These are phyloP conservation scores for Teratosphaeria zuluensis DNA, from an alignment of 2,329 filamentous ascomycete genomes.

Conservation along the genomic window DNA sequence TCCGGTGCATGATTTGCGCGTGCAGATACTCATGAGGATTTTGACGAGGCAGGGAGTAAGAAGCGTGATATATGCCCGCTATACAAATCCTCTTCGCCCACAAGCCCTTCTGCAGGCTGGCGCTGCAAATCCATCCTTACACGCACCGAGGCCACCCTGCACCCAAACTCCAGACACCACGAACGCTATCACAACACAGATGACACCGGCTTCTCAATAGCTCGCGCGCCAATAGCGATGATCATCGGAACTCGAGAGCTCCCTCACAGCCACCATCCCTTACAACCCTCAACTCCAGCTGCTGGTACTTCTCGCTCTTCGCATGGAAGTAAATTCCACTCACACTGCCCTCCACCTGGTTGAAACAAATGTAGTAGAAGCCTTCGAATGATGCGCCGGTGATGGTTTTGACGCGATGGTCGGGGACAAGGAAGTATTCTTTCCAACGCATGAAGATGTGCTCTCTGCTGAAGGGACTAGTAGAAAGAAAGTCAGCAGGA, in stretches of 20 bases:
- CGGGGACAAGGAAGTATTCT: slow-evolving; percentile 92
- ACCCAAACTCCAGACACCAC: neutral
- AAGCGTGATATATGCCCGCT: too few relatives aligned
- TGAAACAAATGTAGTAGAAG: slow-evolving; percentile 99
- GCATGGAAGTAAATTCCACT: slow-evolving; percentile 96
- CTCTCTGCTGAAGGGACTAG: slow-evolving; percentile 43
- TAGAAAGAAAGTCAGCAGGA: neutral
- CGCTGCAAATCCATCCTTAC: too few relatives aligned
- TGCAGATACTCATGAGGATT: too few relatives aligned
- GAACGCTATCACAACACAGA: neutral
- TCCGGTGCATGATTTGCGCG: too few relatives aligned
- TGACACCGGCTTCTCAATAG: too few relatives aligned
- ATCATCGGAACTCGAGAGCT: slow-evolving; percentile 82
- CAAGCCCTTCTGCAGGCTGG: too few relatives aligned
- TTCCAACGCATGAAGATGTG: slow-evolving; percentile 99
- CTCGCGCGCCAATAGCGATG: too few relatives aligned
- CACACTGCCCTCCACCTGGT: slow-evolving; percentile 76
- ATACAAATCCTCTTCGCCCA: too few relatives aligned
- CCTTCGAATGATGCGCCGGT: slow-evolving; percentile 94
- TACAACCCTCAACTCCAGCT: slow-evolving; percentile 82
- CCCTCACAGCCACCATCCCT: slow-evolving; percentile 73
- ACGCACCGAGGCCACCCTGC: neutral
- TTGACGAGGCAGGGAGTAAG: too few relatives aligned
- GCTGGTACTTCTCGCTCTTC: slow-evolving; percentile 97
- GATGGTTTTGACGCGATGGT: slow-evolving; percentile 84